Conservation (phyloP, 768 basidiomycete genomes). For the Podaxis pistillaris region DNA sequence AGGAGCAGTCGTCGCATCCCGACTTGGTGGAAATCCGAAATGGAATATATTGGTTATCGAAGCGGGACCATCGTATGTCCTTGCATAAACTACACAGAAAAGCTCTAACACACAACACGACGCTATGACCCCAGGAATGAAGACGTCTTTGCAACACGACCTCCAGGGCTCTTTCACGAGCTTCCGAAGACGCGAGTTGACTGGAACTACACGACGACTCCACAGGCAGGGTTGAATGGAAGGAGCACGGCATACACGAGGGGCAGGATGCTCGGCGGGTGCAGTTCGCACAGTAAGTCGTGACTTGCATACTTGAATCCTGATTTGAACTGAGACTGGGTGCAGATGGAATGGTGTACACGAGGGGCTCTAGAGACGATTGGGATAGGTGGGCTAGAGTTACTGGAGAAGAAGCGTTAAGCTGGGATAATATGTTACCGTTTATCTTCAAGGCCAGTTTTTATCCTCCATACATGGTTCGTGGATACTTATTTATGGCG, state of each 20-base stretch:
- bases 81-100: too few species aligned
- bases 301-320: background rate
- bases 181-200: constrained; percentile 13
- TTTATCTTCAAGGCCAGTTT: constrained; percentile 25
- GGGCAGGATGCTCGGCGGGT: constrained; percentile 14
- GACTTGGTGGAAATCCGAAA: constrained; percentile 12
- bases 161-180: background rate
- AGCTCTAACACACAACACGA: background rate
- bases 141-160: constrained; percentile 7
- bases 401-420: constrained; percentile 30
- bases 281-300: constrained; percentile 17
- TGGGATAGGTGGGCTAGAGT: constrained; percentile 30
- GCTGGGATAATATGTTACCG: constrained; percentile 28
- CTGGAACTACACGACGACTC: constrained; percentile 19
- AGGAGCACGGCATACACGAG: constrained; percentile 8
- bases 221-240: constrained; percentile 12
- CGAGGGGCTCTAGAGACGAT: constrained; percentile 32
- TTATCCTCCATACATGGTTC: background rate
- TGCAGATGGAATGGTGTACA: constrained; percentile 29
- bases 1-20: constrained; percentile 10
- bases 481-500: background rate
- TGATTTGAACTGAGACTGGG: background rate
- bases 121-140: background rate
- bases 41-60: constrained; percentile 17
- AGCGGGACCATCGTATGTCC: constrained; percentile 15